phyloP scores from a whole-genome alignment of 352 stramenopile genomes.

The Phytophthora pluvialis region DNA sequence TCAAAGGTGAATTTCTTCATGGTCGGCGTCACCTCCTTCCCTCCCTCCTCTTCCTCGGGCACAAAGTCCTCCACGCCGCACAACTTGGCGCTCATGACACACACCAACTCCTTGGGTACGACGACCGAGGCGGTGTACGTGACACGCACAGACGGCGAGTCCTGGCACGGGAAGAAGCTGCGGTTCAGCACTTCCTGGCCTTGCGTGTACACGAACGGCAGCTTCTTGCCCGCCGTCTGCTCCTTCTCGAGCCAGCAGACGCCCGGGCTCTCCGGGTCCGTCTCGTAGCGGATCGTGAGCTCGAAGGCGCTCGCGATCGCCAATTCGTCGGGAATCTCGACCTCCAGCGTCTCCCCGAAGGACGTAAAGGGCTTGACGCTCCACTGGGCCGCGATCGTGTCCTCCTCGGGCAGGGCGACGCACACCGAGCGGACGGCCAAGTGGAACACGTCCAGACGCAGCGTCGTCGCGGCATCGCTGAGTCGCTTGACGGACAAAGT shows the following conservation, averaged over 20 bases:
- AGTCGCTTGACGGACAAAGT: slow-evolving; percentile 48
- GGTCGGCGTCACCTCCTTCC: slow-evolving; percentile 14
- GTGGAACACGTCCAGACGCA: slow-evolving; percentile 73
- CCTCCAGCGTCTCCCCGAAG: slow-evolving; percentile 65
- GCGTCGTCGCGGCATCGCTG: background rate
- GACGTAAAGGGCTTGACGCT: slow-evolving; percentile 61
- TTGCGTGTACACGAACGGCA: slow-evolving; percentile 88
- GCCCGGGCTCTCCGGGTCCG: slow-evolving; percentile 61
- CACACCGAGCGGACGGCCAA: slow-evolving; percentile 57
- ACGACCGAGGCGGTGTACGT: slow-evolving; percentile 95
- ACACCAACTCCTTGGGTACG: slow-evolving; percentile 92
- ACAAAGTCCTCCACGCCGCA: slow-evolving; percentile 33
- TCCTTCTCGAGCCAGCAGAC: slow-evolving; percentile 87
- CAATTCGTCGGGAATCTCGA: slow-evolving; percentile 50
- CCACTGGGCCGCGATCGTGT: slow-evolving; percentile 41
- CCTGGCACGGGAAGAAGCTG: slow-evolving; percentile 90
- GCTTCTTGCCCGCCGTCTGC: slow-evolving; percentile 80
- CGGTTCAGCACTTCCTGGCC: slow-evolving; percentile 88
- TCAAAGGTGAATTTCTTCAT: slow-evolving; percentile 71
- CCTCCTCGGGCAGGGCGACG: slow-evolving; percentile 20
- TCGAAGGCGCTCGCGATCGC: slow-evolving; percentile 18
- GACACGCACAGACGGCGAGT: slow-evolving; percentile 95
- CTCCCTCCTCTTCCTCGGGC: slow-evolving; percentile 15
- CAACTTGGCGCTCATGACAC: slow-evolving; percentile 84
- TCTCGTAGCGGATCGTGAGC: slow-evolving; percentile 72